phyloP scores from a whole-genome alignment of 176 grass and related monocot species.

The Avena sativa region DNA sequence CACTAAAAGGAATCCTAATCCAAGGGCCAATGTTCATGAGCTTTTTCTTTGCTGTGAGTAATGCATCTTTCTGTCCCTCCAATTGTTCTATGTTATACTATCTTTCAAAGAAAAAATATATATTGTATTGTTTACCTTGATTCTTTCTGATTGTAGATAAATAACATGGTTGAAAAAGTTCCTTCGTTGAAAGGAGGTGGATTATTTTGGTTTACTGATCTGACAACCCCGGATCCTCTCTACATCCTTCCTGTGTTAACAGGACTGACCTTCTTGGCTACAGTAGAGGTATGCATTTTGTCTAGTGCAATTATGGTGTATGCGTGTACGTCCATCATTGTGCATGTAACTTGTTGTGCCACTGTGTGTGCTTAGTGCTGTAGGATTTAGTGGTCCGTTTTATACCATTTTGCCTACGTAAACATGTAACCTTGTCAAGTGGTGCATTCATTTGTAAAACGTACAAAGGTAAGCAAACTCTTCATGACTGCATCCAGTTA shows the following conservation, averaged over 20 bases:
- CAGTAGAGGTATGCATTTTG: slow-evolving; percentile 78
- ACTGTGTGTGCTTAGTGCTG: slow-evolving; percentile 19
- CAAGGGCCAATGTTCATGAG: slow-evolving; percentile 89
- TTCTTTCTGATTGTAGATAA: slow-evolving; percentile 59
- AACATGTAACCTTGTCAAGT: slow-evolving; percentile 24
- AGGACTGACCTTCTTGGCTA: slow-evolving; percentile 65
- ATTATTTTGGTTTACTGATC: slow-evolving; percentile 89
- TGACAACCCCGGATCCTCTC: slow-evolving; percentile 79
- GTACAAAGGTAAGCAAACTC: neutral
- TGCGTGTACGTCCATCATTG: slow-evolving; percentile 15
- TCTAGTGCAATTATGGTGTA: slow-evolving; percentile 17
- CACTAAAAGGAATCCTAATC: slow-evolving; percentile 78
- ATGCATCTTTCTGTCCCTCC: slow-evolving; percentile 24
- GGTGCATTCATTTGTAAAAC: slow-evolving; percentile 2
- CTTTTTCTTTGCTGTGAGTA: slow-evolving; percentile 94
- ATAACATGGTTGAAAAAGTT: slow-evolving; percentile 93
- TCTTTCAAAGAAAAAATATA: neutral
- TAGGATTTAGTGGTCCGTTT: neutral
- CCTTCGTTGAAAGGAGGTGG: slow-evolving; percentile 95
- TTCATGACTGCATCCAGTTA: slow-evolving; percentile 31
- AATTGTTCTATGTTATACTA: slow-evolving; percentile 21
- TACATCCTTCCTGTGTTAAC: slow-evolving; percentile 80
- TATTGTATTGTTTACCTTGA: slow-evolving; percentile 38
- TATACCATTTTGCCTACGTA: slow-evolving; percentile 15
- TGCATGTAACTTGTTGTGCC: slow-evolving; percentile 10